phyloP scores from a whole-genome alignment of 495 filamentous ascomycete genomes.

The Podospora didyma region DNA sequence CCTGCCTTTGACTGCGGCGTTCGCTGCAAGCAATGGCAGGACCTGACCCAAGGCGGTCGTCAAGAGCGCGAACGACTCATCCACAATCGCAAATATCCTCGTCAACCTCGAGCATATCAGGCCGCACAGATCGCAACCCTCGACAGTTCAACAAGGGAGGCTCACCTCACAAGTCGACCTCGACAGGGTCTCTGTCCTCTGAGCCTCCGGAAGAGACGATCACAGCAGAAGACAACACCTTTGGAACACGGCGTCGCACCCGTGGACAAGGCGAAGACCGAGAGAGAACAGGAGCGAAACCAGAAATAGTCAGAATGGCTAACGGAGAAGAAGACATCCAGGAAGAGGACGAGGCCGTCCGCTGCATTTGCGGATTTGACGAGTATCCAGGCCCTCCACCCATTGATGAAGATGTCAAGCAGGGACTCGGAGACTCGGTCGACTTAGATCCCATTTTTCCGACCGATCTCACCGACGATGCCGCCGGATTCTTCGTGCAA shows the following conservation, averaged over 20 bases:
- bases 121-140: conserved; percentile 64
- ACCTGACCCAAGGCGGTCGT: conserved; percentile 79
- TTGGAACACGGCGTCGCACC: conserved; percentile 57
- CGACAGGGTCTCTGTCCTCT: conserved; percentile 67
- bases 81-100: conserved; percentile 76
- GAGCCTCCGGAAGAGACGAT: conserved; percentile 76
- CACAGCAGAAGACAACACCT: conserved; percentile 50
- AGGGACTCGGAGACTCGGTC: conserved; percentile 42
- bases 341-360: conserved; percentile 89
- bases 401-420: conserved; percentile 56
- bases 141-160: conserved; percentile 65
- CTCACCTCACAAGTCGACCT: conserved; percentile 69
- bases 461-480: conserved; percentile 74
- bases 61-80: conserved; percentile 80
- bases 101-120: conserved; percentile 61
- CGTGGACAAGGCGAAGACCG: conserved; percentile 62
- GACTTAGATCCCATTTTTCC: conserved; percentile 55
- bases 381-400: conserved; percentile 90
- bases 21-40: conserved; percentile 46
- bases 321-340: conserved; percentile 60
- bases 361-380: conserved; percentile 89
- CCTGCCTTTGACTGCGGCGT: conserved; percentile 24
- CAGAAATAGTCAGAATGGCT: conserved; percentile 47
- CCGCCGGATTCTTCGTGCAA: conserved; percentile 94
- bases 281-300: conserved; percentile 45